Conservation (phyloP, 805 yeast species). For the Myxozyma melibiosi region DNA sequence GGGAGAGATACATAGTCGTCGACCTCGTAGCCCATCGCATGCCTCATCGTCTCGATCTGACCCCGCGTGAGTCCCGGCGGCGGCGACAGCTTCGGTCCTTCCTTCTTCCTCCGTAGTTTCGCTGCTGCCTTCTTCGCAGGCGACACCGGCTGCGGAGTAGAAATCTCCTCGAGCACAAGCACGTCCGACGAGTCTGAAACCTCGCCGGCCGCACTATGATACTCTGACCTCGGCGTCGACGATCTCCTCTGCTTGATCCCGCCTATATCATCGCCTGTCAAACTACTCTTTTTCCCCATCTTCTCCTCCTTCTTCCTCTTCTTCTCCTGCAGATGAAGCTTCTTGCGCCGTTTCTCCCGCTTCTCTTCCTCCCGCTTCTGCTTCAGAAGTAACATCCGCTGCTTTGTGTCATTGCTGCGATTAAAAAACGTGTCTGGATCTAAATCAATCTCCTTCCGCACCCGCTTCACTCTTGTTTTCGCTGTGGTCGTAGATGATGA, state of each 20-base stretch:
- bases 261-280: background rate
- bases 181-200: background rate
- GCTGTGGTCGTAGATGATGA: background rate
- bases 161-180: background rate
- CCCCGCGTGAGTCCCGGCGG: constrained; percentile 18
- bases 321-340: constrained; percentile 1
- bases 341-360: background rate
- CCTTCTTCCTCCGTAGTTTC: background rate
- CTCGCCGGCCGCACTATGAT: background rate
- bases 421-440: constrained; percentile 8
- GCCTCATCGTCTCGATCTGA: constrained; percentile 11
- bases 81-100: constrained; percentile 15
- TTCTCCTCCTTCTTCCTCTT: background rate
- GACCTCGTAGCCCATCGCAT: background rate
- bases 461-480: background rate
- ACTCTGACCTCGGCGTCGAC: background rate
- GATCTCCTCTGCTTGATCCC: background rate
- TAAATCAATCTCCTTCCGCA: too few species aligned
- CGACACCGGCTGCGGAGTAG: background rate
- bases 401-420: background rate
- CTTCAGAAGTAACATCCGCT: background rate
- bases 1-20: background rate
- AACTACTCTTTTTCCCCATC: background rate
- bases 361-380: constrained; percentile 1
- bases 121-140: background rate